Conservation (phyloP, 2,329 filamentous ascomycete species). For the Epichloe baconii region DNA sequence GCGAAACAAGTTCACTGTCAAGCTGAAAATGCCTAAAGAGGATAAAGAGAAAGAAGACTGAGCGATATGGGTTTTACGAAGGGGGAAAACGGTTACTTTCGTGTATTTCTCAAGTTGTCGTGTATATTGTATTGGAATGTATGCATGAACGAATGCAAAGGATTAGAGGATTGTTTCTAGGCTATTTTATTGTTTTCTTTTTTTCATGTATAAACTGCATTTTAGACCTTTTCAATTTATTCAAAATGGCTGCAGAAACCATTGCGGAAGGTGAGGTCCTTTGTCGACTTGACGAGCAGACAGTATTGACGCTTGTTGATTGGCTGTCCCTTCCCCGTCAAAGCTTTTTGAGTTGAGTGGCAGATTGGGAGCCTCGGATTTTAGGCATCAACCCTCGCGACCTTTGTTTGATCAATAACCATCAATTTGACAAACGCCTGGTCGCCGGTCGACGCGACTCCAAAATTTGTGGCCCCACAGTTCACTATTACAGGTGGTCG, state of each 20-base stretch:
- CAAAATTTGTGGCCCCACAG: slow-evolving; percentile 13
- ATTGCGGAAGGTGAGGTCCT: not conserved
- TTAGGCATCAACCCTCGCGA: slow-evolving; percentile 8
- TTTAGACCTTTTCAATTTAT: too few relatives aligned
- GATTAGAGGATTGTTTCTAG: too few relatives aligned
- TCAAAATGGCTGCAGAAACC: not conserved
- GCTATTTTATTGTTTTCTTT: too few relatives aligned
- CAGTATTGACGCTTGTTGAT: not conserved
- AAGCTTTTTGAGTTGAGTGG: not conserved
- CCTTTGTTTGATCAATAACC: too few relatives aligned
- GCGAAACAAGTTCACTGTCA: slow-evolving; percentile 27
- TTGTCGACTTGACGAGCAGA: too few relatives aligned
- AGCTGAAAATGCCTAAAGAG: slow-evolving; percentile 30
- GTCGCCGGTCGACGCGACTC: slow-evolving; percentile 1
- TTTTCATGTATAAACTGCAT: too few relatives aligned
- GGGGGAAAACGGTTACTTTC: not conserved
- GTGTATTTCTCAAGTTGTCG: not conserved
- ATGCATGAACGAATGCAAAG: not conserved
- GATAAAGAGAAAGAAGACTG: not conserved
- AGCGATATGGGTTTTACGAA: not conserved
- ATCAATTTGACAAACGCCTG: not conserved
- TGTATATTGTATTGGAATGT: not conserved
- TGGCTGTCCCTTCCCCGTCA: not conserved
- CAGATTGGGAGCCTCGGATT: slow-evolving; percentile 7
- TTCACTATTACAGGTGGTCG: slow-evolving; percentile 7